Base-by-base conservation (phyloP, 2,329 filamentous ascomycete species). In the Stemphylium lycopersici region DNA sequence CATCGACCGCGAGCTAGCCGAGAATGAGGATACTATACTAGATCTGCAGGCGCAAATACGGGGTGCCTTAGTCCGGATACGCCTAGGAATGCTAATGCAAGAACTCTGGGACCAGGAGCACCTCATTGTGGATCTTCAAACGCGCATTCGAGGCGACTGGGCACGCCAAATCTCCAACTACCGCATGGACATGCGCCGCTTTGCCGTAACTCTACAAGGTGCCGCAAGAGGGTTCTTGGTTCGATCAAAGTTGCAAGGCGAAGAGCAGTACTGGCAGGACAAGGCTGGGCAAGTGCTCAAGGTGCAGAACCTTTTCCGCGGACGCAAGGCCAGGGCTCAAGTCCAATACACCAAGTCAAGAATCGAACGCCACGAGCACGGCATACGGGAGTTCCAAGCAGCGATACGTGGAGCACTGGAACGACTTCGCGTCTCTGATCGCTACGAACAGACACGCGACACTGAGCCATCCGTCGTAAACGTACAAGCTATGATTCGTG, bases 41-140 rank as follows among this genome's bases (percentile, higher is more conserved):
- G 93, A 98, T 55, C 81, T 99, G 24, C 96, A 99, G 72, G 87
- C 90, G 33, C 92, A 97, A 72, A 84, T 93, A 7, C 85, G 91
- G 52, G 95, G 93, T 32, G 92, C 93, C 0, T 72, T 96, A 59
- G 74, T 90, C 42, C 86, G 95, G 49, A 82, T 97, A 70, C 83
- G 83, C 50, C 84, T 98, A 2, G 92, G 91, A 4, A 81, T 89
- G 44, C 83, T 86, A 49, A 98, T 99, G 95, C 90, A 96, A 67
- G 78, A 85, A 38, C 83, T 99, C 3, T 99, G 95, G 95, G 89
- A 95, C 58, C 83, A 85, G 11, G 95, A 99, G 74, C 83, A 88
- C 22, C 81, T 84, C 73, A 77, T 99, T 24, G 78, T 93, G 38
- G 89, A 96, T 47, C 80, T 99, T 8, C 96, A 99, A 74, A 86